Evolutionary conservation across 768 basidiomycete genomes (phyloP), one percentile per base, ranked within the genome.

Genomic region (Xanthoconium stramineum): DNA sequence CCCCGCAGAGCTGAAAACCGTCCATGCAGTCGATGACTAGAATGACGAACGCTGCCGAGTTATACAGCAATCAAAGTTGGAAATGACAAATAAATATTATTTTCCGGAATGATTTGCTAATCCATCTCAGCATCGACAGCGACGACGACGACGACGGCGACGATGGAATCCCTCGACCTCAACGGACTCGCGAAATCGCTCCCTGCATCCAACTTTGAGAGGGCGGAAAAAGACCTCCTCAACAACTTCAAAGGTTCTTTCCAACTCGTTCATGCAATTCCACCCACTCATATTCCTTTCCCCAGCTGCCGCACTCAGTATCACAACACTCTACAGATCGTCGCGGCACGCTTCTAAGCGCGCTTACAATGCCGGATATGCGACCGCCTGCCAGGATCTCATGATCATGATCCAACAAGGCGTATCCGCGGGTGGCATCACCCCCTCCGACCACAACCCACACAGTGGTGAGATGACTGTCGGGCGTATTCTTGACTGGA

Each of bases 381-480:
- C 84, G 0, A 74, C 87, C 3, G 90, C 90, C 14, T 91, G 90
- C 62, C 83, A 86, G 65, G 90, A 93, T 74, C 74, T 92, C 37
- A 78, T 92, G 65, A 79, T 79, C 67, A 89, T 91, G 81, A 84
- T 93, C 48, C 89, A 92, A 71, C 86, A 90, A 56, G 88, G 88
- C 44, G 88, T 92, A 56, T 90, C 89, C 28, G 79, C 78, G 36
- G 78, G 76, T 64, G 79, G 77, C 63, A 71, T 82, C 57, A 75
- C 75, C 43, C 56, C 66, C 36, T 69, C 74, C 20, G 66, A 64
- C 52, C 75, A 77, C 53, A 80, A 79, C 56, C 69, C 76, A 30
- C 79, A 80, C 52, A 76, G 75, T 46, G 76, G 78, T 49, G 85
- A 85, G 40, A 82, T 89, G 84, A 83, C 85, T 0, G 86, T 92